Evolutionary conservation across 352 stramenopile genomes (phyloP).

Genomic region (Phytophthora uliginosa): DNA sequence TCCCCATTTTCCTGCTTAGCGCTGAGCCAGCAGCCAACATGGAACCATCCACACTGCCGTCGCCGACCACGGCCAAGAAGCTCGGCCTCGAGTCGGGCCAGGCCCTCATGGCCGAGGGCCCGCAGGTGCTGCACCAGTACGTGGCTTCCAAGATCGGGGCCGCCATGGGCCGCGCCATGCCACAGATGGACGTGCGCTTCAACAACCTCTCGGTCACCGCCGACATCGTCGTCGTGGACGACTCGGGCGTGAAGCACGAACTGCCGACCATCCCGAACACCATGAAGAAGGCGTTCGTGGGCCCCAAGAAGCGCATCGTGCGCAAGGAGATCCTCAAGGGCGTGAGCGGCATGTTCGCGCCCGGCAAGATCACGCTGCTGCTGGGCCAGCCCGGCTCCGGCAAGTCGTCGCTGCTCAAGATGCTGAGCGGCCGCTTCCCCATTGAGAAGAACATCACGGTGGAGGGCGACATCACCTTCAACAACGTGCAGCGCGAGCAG

Average conservation of each 20-base stretch:
- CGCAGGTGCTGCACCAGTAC: constrained; percentile 44
- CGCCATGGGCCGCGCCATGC: constrained; percentile 41
- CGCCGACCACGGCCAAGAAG: constrained; percentile 28
- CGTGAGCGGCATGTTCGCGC: constrained; percentile 41
- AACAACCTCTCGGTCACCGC: constrained; percentile 51
- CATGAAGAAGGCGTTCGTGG: constrained; percentile 42
- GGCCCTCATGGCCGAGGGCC: constrained; percentile 43
- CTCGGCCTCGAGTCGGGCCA: constrained; percentile 30
- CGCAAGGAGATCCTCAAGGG: constrained; percentile 51
- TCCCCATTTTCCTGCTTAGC: constrained; percentile 33
- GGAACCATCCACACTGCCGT: constrained; percentile 18
- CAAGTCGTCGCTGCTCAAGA: constrained; percentile 56
- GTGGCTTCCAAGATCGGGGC: constrained; percentile 39
- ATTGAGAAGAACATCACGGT: too few relatives aligned
- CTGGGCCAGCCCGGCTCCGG: constrained; percentile 45
- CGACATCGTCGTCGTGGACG: constrained; percentile 36
- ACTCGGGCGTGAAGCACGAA: constrained; percentile 22
- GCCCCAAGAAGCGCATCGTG: constrained; percentile 36
- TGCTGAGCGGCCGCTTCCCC: constrained; percentile 52
- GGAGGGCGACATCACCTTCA: constrained; percentile 51
- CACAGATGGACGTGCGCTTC: constrained; percentile 62
- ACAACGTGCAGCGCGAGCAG: too few relatives aligned
- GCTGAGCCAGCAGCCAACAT: constrained; percentile 15
- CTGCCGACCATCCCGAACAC: constrained; percentile 44
- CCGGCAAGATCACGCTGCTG: constrained; percentile 50